phyloP scores from a whole-genome alignment of 805 yeast species.

The Cyberlindnera lachancei region DNA sequence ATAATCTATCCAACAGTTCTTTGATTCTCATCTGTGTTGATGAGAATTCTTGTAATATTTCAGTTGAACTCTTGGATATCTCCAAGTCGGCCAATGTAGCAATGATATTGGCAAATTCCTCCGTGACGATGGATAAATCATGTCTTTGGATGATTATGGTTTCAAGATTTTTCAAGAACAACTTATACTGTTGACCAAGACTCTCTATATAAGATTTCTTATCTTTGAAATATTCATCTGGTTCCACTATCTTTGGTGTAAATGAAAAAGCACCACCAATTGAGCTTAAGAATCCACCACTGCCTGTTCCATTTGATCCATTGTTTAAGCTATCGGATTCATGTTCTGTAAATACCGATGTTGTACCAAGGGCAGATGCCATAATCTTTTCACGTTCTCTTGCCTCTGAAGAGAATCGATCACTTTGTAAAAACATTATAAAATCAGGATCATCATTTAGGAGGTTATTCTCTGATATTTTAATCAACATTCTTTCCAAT shows the following conservation, averaged over 20 bases:
- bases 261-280: conserved; percentile 60
- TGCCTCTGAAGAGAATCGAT: conserved; percentile 61
- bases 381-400: conserved; percentile 54
- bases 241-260: conserved; percentile 62
- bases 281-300: conserved; percentile 65
- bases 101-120: conserved; percentile 53
- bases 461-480: conserved; percentile 48
- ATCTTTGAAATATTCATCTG: conserved; percentile 69
- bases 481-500: conserved; percentile 76
- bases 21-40: conserved; percentile 63
- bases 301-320: too few relatives aligned
- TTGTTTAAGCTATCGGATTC: conserved; percentile 27
- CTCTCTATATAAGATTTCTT: conserved; percentile 63
- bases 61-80: conserved; percentile 56
- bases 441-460: conserved; percentile 73
- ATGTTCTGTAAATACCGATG: conserved; percentile 22
- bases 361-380: conserved; percentile 50
- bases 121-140: conserved; percentile 61
- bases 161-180: conserved; percentile 65
- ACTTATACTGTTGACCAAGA: conserved; percentile 64
- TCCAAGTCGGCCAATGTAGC: conserved; percentile 67
- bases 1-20: conserved; percentile 68
- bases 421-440: conserved; percentile 67
- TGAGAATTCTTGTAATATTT: conserved; percentile 63
- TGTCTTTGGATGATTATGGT: conserved; percentile 65